phyloP scores from a whole-genome alignment of 1,284 basidiomycete genomes.

The Fomitopsis betulina region DNA sequence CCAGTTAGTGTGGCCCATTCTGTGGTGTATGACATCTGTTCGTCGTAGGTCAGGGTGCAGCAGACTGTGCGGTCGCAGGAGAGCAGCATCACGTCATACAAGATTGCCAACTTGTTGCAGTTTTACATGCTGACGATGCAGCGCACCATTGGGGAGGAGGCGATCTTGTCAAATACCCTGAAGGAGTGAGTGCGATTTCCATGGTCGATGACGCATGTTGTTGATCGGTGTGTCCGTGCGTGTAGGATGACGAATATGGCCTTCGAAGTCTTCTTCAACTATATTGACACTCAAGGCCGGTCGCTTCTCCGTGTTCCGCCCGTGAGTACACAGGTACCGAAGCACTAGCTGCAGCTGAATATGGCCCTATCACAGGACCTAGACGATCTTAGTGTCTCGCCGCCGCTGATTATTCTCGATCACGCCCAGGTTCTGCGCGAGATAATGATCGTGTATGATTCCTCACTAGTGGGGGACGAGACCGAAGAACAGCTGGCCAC shows the following conservation, averaged over 20 bases:
- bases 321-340: conserved; percentile 39
- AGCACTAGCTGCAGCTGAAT: not conserved
- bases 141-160: conserved; percentile 82
- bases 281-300: conserved; percentile 78
- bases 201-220: not conserved
- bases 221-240: not conserved
- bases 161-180: conserved; percentile 73
- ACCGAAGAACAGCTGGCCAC: conserved; percentile 41
- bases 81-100: conserved; percentile 87
- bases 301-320: conserved; percentile 68
- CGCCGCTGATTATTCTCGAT: conserved; percentile 77
- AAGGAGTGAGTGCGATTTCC: conserved; percentile 60
- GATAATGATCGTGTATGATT: conserved; percentile 84
- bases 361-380: conserved; percentile 46
- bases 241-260: conserved; percentile 75
- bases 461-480: conserved; percentile 67
- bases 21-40: not conserved
- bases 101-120: conserved; percentile 89
- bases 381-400: conserved; percentile 72
- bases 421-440: conserved; percentile 82
- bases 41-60: conserved; percentile 70
- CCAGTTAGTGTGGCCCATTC: not conserved
- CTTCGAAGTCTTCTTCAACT: conserved; percentile 82
- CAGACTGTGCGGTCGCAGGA: conserved; percentile 93
- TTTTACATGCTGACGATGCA: conserved; percentile 94